phyloP scores from a whole-genome alignment of 805 yeast genomes.

The Zygotorulaspora sp. region DNA sequence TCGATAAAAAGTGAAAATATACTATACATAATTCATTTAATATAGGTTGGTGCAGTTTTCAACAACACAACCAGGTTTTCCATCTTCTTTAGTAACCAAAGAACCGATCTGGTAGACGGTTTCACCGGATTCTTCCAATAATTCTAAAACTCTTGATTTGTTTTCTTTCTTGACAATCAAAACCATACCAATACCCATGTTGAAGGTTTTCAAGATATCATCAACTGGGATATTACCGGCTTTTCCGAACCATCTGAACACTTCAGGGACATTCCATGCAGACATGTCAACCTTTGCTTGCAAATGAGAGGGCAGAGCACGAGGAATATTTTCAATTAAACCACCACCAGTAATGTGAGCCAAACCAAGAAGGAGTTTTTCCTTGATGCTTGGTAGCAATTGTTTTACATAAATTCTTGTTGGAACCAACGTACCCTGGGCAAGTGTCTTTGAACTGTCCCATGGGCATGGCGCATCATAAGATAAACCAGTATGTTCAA shows the following conservation, averaged over 20 bases:
- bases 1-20: constrained; percentile 4
- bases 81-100: constrained; percentile 45
- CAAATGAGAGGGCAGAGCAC: constrained; percentile 79
- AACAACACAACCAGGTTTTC: constrained; percentile 61
- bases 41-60: constrained; percentile 36
- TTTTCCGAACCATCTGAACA: constrained; percentile 90
- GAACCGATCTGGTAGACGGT: constrained; percentile 66
- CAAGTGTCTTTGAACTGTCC: constrained; percentile 65
- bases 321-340: constrained; percentile 89
- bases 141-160: constrained; percentile 50
- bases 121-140: constrained; percentile 66
- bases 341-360: constrained; percentile 99
- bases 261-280: constrained; percentile 79
- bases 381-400: constrained; percentile 65
- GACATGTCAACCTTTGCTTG: constrained; percentile 77
- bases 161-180: constrained; percentile 69
- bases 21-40: constrained; percentile 11
- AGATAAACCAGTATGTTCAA: constrained; percentile 66
- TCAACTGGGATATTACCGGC: constrained; percentile 83
- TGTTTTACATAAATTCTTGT: constrained; percentile 94
- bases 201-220: constrained; percentile 87
- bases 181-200: constrained; percentile 97
- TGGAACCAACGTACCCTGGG: constrained; percentile 82
- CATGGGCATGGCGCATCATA: constrained; percentile 84
- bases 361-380: constrained; percentile 71